Evolutionary conservation across 768 basidiomycete genomes (phyloP), one percentile per base, ranked within the genome.

Genomic region (Hygrocybe punicea): DNA sequence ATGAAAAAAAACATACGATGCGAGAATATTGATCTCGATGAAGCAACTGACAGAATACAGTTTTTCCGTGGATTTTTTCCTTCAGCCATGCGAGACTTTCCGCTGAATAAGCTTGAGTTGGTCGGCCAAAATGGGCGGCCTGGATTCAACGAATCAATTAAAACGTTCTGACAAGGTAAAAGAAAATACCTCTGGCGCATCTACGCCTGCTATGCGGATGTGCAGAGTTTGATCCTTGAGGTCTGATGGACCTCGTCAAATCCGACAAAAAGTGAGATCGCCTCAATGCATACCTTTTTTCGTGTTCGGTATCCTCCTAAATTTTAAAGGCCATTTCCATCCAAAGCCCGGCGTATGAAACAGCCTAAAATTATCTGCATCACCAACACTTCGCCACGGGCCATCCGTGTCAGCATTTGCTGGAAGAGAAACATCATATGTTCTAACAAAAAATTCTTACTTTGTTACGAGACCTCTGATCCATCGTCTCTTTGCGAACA

Each of bases 131-230:
- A 69, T 97, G 90, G 0, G 85, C 76, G n/a, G 77, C 81, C 91
- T 92, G 55, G 16, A n/a, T 29, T 7, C 6, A 23, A 23, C 3
- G 46, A 19, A 39, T 54, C 11, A 56, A 44, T 16, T 52, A 19
- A 39, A 13, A 35, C 51, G 55, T 21, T 35, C 51, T 14, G 11
- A 25, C 29, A 53, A 51, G 29, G 50, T n/a, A 50, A 36, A 47
- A 17, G 48, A 47, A 53, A 67, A 29, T 62, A 89, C 92, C 78
- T 98, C 95, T 0, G 95, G 95, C 1, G 95, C 95, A 67, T 98
- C 95, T 4, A 93, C 84, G 0, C 92, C 95, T 13, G 91, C 91
- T 25, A 98, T 83, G 13, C 95, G 84, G 25, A 98, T 84, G 64
- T 91, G 87, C 16, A 98, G 76, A 2, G 95, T 97, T 62, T 92